Conservation (phyloP, 2,329 filamentous ascomycete species). For the Scedosporium aurantiacum region DNA sequence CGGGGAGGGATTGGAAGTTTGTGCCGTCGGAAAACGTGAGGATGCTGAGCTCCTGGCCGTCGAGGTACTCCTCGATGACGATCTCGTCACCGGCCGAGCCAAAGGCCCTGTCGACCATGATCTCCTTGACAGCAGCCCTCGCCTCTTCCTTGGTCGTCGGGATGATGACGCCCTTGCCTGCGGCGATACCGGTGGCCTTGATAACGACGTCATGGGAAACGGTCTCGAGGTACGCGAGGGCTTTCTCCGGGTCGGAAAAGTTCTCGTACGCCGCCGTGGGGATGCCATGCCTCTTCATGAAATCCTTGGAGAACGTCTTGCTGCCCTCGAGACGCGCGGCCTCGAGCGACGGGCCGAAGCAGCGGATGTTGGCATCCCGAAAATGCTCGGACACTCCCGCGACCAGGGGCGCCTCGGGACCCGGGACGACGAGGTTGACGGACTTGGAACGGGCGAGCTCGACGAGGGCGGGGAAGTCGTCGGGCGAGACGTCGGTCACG, state of each 20-base stretch:
- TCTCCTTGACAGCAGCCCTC: slow-evolving; percentile 67
- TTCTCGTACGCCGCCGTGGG: slow-evolving; percentile 87
- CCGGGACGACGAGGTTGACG: slow-evolving; percentile 77
- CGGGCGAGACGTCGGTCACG: slow-evolving; percentile 53
- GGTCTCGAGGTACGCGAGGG: slow-evolving; percentile 61
- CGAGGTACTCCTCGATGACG: slow-evolving; percentile 87
- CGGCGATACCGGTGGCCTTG: slow-evolving; percentile 86
- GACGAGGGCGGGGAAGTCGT: slow-evolving; percentile 71
- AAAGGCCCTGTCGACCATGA: slow-evolving; percentile 84
- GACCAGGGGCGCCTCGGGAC: slow-evolving; percentile 88
- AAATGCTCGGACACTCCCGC: slow-evolving; percentile 83
- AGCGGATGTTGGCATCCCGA: slow-evolving; percentile 58
- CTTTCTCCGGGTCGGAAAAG: slow-evolving; percentile 67
- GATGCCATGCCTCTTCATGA: slow-evolving; percentile 85
- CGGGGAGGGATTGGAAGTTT: slow-evolving; percentile 70
- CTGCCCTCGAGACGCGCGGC: slow-evolving; percentile 89
- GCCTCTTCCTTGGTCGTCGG: slow-evolving; percentile 75
- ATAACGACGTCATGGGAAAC: slow-evolving; percentile 71
- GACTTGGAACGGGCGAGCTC: slow-evolving; percentile 60
- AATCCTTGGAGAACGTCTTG: slow-evolving; percentile 96
- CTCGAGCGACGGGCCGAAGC: slow-evolving; percentile 75
- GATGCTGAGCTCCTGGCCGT: slow-evolving; percentile 86
- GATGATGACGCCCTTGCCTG: slow-evolving; percentile 91
- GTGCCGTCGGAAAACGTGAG: slow-evolving; percentile 86
- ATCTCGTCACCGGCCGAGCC: slow-evolving; percentile 80